Conservation (phyloP, 2,329 filamentous ascomycete genomes). For the Fusarium kyushuense region DNA sequence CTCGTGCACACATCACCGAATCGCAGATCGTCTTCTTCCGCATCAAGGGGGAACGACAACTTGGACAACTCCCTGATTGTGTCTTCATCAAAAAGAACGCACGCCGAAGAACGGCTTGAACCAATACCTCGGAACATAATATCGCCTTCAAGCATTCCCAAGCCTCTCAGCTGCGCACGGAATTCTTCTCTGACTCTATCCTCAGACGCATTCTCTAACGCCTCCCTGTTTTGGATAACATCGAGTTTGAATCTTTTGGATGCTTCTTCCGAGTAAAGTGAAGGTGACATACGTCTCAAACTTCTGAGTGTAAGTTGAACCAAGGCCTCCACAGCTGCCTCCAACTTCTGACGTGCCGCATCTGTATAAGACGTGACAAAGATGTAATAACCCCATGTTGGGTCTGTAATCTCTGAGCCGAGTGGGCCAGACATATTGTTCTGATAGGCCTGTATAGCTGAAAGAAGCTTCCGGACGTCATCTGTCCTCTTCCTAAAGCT, state of each 20-base stretch:
- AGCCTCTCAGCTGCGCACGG: slow-evolving; percentile 20
- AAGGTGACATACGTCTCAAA: slow-evolving; percentile 6
- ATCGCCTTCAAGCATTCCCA: slow-evolving; percentile 18
- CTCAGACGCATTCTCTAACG: slow-evolving; percentile 27
- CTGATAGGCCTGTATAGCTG: slow-evolving; percentile 6
- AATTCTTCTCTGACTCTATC: slow-evolving; percentile 36
- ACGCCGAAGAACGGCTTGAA: slow-evolving; percentile 15
- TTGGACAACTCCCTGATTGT: slow-evolving; percentile 9
- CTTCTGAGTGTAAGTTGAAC: slow-evolving; percentile 6
- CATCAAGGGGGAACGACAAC: slow-evolving; percentile 5
- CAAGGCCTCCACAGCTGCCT: slow-evolving; percentile 9
- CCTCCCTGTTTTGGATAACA: slow-evolving; percentile 15
- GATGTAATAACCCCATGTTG: slow-evolving; percentile 34
- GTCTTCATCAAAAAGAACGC: slow-evolving; percentile 13
- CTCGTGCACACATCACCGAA: neutral
- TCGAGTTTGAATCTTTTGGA: slow-evolving; percentile 28
- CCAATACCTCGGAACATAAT: slow-evolving; percentile 25
- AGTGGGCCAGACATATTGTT: slow-evolving; percentile 6
- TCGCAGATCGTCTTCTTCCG: slow-evolving; percentile 3
- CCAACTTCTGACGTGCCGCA: neutral
- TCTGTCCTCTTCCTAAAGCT: slow-evolving; percentile 12
- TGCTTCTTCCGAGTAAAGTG: slow-evolving; percentile 28
- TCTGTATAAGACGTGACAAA: slow-evolving; percentile 30
- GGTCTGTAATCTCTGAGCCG: slow-evolving; percentile 7
- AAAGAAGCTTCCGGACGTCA: slow-evolving; percentile 27